phyloP scores from a whole-genome alignment of 2,329 filamentous ascomycete genomes.

The Aspergillus ruber region DNA sequence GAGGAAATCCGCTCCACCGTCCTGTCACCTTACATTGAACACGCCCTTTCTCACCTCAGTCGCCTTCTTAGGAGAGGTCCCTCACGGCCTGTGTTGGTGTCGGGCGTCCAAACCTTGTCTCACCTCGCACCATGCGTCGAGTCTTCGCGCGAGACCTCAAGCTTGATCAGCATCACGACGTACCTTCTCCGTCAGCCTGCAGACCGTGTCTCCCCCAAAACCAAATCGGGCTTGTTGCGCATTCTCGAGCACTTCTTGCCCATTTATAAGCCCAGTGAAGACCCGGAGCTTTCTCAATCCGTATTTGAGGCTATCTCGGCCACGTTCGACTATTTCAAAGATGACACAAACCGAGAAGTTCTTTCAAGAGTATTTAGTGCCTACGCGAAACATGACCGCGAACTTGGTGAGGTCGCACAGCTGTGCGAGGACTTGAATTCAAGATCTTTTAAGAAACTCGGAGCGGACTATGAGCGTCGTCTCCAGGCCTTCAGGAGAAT shows the following conservation, averaged over 20 bases:
- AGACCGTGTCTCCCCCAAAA: constrained; percentile 71
- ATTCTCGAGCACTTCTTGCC: constrained; percentile 77
- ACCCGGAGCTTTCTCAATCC: constrained; percentile 53
- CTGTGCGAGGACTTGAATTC: constrained; percentile 79
- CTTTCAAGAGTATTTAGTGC: constrained; percentile 67
- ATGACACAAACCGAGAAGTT: constrained; percentile 66
- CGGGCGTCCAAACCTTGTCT: constrained; percentile 73
- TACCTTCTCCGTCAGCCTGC: constrained; percentile 81
- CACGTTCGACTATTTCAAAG: constrained; percentile 85
- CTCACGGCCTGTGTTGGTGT: constrained; percentile 69
- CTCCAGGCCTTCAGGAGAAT: constrained; percentile 69
- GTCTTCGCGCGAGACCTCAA: constrained; percentile 57
- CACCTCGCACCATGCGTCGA: constrained; percentile 65
- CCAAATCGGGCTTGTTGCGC: constrained; percentile 72
- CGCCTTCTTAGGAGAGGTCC: constrained; percentile 51
- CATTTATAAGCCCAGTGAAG: constrained; percentile 52
- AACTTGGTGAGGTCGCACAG: constrained; percentile 56
- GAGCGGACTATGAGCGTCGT: constrained; percentile 80
- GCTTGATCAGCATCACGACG: constrained; percentile 70
- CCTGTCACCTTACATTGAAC: constrained; percentile 55
- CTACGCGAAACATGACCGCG: constrained; percentile 59
- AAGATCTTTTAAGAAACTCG: constrained; percentile 62
- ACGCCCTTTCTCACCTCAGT: constrained; percentile 53
- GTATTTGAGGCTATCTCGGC: constrained; percentile 71
- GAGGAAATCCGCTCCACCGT: constrained; percentile 31